A percentile compares a stretch with the other conserved stretches of the same genome.
Evolutionary conservation across 2,329 filamentous ascomycete species (phyloP).

Genomic region (Phaeosphaeriaceae sp.): DNA sequence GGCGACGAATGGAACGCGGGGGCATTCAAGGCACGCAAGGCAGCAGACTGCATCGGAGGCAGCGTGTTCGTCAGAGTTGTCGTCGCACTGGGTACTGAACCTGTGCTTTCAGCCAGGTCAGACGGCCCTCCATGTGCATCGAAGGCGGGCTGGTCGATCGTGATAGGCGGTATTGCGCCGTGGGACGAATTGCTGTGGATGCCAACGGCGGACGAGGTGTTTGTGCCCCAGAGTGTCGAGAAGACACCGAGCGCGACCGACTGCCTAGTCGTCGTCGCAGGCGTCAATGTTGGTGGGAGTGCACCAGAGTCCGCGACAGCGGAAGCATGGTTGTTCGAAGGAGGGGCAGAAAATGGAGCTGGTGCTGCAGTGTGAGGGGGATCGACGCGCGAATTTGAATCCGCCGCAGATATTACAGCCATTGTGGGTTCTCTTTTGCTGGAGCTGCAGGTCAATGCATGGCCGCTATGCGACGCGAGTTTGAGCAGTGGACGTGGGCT

Average conservation of each 20-base stretch:
- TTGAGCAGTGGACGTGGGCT: slow-evolving; percentile 43
- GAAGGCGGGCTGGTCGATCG: slow-evolving; percentile 38
- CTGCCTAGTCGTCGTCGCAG: slow-evolving; percentile 45
- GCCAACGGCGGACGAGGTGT: slow-evolving; percentile 24
- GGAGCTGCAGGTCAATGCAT: slow-evolving; percentile 49
- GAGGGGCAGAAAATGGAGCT: slow-evolving; percentile 25
- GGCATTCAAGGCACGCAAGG: slow-evolving; percentile 48
- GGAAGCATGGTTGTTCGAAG: slow-evolving; percentile 25
- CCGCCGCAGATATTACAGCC: slow-evolving; percentile 35
- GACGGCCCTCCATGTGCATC: slow-evolving; percentile 35
- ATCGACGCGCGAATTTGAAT: slow-evolving; percentile 33
- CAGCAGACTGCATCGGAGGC: slow-evolving; percentile 46
- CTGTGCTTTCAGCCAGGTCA: slow-evolving; percentile 41
- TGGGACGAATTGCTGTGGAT: slow-evolving; percentile 18
- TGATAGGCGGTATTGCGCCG: slow-evolving; percentile 29
- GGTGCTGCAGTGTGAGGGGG: slow-evolving; percentile 28
- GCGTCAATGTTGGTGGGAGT: slow-evolving; percentile 42
- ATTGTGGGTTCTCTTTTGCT: slow-evolving; percentile 43
- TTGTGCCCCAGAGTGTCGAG: slow-evolving; percentile 40
- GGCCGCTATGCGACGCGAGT: slow-evolving; percentile 39
- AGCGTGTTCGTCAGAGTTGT: slow-evolving; percentile 47
- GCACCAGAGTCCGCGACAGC: slow-evolving; percentile 26
- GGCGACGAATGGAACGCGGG: slow-evolving; percentile 45
- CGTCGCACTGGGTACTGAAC: slow-evolving; percentile 44
- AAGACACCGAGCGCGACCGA: slow-evolving; percentile 41